A percentile compares a stretch with the other conserved stretches of the same genome.
phyloP scores from a whole-genome alignment of 2,329 filamentous ascomycete species.

The Colletotrichum euphorbiae region DNA sequence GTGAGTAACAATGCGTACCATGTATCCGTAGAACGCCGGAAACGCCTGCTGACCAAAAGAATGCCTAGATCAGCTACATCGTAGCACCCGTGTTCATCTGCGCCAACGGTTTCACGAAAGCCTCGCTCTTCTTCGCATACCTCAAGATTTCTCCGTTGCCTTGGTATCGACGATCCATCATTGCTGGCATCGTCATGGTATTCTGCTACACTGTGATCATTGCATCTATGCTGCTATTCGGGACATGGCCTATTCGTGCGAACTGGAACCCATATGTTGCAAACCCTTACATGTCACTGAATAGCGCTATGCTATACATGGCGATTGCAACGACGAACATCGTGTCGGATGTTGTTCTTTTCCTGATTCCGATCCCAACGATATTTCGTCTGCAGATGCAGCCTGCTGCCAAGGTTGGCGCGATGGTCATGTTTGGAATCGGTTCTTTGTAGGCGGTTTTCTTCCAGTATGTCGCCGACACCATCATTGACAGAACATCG shows the following conservation, averaged over 20 bases:
- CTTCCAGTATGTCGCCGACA: neutral
- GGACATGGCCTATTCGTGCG: slow-evolving; percentile 39
- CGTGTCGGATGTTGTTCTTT: slow-evolving; percentile 58
- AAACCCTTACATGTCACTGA: slow-evolving; percentile 51
- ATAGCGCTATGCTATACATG: slow-evolving; percentile 59
- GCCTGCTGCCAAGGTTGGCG: slow-evolving; percentile 57
- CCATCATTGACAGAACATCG: neutral
- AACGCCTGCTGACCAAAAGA: no score
- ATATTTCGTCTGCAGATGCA: slow-evolving; percentile 57
- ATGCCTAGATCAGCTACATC: slow-evolving; percentile 44
- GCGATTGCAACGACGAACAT: slow-evolving; percentile 61
- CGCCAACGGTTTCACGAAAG: slow-evolving; percentile 50
- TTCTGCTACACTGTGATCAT: slow-evolving; percentile 45
- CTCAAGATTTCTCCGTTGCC: slow-evolving; percentile 48
- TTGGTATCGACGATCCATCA: slow-evolving; percentile 46
- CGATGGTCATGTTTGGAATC: slow-evolving; percentile 57
- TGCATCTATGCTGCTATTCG: slow-evolving; percentile 41
- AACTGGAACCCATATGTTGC: slow-evolving; percentile 41
- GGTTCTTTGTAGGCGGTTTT: slow-evolving; percentile 45
- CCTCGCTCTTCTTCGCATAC: slow-evolving; percentile 51
- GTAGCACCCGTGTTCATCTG: slow-evolving; percentile 47
- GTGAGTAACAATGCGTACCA: slow-evolving; percentile 27
- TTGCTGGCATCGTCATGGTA: slow-evolving; percentile 45
- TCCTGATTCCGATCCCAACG: slow-evolving; percentile 57
- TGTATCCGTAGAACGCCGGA: no score